Evolutionary conservation across 331 rosid genomes (phyloP), one percentile per base, ranked within the genome.

Genomic region (Malus hybrid): DNA sequence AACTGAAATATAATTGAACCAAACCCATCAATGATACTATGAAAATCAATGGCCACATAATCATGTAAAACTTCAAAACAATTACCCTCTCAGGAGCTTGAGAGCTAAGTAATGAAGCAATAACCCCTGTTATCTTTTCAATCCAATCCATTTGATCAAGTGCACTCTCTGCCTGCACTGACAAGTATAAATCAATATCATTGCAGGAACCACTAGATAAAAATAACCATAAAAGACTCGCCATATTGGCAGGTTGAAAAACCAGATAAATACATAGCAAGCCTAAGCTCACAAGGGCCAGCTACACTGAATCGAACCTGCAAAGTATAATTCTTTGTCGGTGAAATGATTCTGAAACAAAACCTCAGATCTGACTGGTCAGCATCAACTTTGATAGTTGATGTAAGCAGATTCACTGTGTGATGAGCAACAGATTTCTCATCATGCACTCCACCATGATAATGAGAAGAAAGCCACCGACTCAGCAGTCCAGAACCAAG

Each of bases 161-260:
- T 1, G 99, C 99, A 85, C 99, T 95, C 88, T 95, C 99, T 89
- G 99, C 99, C 99, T 95, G 97, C 93, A 88, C 88, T 85, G 87
- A 92, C 93, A 88, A 86, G 88, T 84, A 87, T 59, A 88, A 85
- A 80, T 76, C 80, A 80, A 72, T 67, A 83, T 73, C 72, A 82
- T 78, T 82, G 79, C 61, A 82, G 80, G 88, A 83, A 69, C 78
- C 77, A 36, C 74, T 70, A 77, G 60, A 36, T 76, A 80, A 84
- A 72, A 70, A 55, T 75, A 71, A 75, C 72, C 63, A 77, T 72
- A 72, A 64, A 44, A 60, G 12, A 36, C 78, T 71, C 62, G 69
- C 74, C 75, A 52, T 34, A 70, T 16, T 36, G 66, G 39, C 65
- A 67, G 52, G 16, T 10, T 27, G 6, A 65, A 9, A n/a, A 7